Percentiles rank a stretch among this genome's conserved stretches.
Evolutionary conservation across 2,329 filamentous ascomycete genomes (phyloP).

Genomic region (Herpotrichia juniperi): DNA sequence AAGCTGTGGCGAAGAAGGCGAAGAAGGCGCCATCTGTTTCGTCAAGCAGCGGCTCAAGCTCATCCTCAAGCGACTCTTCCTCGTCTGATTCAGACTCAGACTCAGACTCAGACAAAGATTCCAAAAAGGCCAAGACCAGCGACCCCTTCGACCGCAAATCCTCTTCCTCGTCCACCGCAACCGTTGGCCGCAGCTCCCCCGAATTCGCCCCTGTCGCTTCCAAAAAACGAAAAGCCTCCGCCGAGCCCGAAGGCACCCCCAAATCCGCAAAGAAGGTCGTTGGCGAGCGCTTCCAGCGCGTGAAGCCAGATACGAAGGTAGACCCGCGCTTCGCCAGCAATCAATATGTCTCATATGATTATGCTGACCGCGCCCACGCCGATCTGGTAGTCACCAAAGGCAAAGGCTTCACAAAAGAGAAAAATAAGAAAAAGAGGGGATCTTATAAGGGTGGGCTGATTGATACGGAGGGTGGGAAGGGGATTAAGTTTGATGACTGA

Average conservation of each 20-base stretch:
- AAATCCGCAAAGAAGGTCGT: constrained; percentile 41
- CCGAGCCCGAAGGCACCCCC: constrained; percentile 32
- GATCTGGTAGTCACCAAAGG: constrained; percentile 90
- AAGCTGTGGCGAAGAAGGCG: not conserved
- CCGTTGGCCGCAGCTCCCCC: constrained; percentile 37
- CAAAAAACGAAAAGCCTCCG: constrained; percentile 51
- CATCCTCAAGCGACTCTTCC: constrained; percentile 18
- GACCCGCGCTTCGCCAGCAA: constrained; percentile 77
- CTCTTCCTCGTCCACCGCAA: constrained; percentile 57
- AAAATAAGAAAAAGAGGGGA: constrained; percentile 86
- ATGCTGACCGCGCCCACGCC: constrained; percentile 85
- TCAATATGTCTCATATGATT: constrained; percentile 81
- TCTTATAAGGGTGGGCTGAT: constrained; percentile 89
- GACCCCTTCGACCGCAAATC: constrained; percentile 24
- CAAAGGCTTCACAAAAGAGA: constrained; percentile 99
- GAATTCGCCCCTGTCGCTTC: constrained; percentile 30
- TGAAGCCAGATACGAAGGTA: constrained; percentile 70
- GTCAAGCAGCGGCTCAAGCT: constrained; percentile 5
- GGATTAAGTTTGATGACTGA: constrained; percentile 92
- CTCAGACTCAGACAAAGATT: constrained; percentile 47
- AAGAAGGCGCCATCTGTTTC: constrained; percentile 4
- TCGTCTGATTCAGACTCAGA: constrained; percentile 19
- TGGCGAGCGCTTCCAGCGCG: constrained; percentile 74
- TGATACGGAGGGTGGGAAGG: constrained; percentile 80
- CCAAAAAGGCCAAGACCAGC: constrained; percentile 15